Base-by-base conservation (phyloP, 495 filamentous ascomycete species). In the Tuber melanosporum region DNA sequence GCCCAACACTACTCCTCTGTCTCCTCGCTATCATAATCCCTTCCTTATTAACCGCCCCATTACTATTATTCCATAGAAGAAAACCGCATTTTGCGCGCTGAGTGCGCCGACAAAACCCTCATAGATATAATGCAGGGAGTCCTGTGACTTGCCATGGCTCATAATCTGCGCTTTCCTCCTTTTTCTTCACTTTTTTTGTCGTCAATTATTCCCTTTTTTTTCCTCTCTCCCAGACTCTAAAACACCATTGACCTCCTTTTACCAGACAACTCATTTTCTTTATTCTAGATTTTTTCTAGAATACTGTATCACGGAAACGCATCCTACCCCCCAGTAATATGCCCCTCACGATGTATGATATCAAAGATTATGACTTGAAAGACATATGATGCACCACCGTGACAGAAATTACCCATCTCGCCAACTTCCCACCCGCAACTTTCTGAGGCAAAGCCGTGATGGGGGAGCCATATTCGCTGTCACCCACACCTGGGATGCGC, bases 401-500 rank as follows among this genome's bases (percentile, higher is more conserved):
- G 20, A n/a, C 10, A n/a, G 8, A 3, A 52, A n/a, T n/a, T 7
- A 9, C 10, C 22, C 22, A n/a, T n/a, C 22, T 3, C 49, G 10
- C 49, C 1, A n/a, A 10, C 49, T 0, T 12, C 20, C 9, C 22
- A 2, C 22, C 9, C 20, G 12, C n/a, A 52, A 10, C 49, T n/a
- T 10, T 3, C 47, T n/a, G 10, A 9, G 20, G 22, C 20, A n/a
- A 52, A n/a, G 20, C 7, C 6, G 6, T 20, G 20, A 52, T 52
- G 20, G 8, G n/a, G 7, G 47, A 5, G 20, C 47, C 47, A 43
- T 8, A n/a, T n/a, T 52, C n/a, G 22, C 22, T 10, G 9, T 12
- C 22, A 41, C 1, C 0, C 8, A 1, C 6, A 52, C 3, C 49
- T 7, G 2, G 0, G 8, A 12, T n/a, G 22, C 0, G 2, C 9